Conservation (phyloP, 2,329 filamentous ascomycete genomes). For the Talaromyces sp. region DNA sequence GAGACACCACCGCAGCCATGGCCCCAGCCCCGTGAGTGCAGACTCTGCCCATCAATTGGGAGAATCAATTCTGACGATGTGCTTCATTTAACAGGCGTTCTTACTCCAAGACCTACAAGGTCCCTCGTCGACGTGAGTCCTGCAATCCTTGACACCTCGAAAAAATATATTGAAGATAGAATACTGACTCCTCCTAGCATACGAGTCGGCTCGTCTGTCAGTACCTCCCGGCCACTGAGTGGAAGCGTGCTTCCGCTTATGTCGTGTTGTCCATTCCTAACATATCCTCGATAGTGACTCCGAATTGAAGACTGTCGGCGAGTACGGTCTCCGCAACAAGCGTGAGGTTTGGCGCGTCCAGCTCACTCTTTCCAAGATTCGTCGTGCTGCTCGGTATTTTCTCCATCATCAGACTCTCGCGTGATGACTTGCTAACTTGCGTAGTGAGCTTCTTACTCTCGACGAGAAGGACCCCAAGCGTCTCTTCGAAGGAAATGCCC, state of each 20-base stretch:
- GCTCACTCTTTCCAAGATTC: slow-evolving; percentile 99
- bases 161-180: background rate
- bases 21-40: slow-evolving; percentile 43
- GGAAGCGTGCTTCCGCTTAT: slow-evolving; percentile 95
- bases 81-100: slow-evolving; percentile 50
- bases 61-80: slow-evolving; percentile 37
- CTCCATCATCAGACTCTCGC: no score
- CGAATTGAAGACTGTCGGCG: slow-evolving; percentile 98
- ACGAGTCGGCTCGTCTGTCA: slow-evolving; percentile 99
- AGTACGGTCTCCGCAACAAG: slow-evolving; percentile 99
- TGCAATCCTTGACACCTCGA: background rate
- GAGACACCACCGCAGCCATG: slow-evolving; percentile 42
- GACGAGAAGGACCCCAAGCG: slow-evolving; percentile 99
- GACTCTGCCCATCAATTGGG: slow-evolving; percentile 24
- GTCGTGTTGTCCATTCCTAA: slow-evolving; percentile 73
- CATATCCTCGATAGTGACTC: slow-evolving; percentile 73
- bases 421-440: background rate
- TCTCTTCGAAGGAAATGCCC: slow-evolving; percentile 99
- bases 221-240: slow-evolving; percentile 92
- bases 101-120: slow-evolving; percentile 99
- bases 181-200: slow-evolving; percentile 52
- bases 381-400: slow-evolving; percentile 96
- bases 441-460: slow-evolving; percentile 97
- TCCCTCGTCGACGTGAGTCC: slow-evolving; percentile 75
- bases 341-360: slow-evolving; percentile 99